Evolutionary conservation across 208 protist genomes (phyloP).

Genomic region (Kentomonas sorsogonicus): DNA sequence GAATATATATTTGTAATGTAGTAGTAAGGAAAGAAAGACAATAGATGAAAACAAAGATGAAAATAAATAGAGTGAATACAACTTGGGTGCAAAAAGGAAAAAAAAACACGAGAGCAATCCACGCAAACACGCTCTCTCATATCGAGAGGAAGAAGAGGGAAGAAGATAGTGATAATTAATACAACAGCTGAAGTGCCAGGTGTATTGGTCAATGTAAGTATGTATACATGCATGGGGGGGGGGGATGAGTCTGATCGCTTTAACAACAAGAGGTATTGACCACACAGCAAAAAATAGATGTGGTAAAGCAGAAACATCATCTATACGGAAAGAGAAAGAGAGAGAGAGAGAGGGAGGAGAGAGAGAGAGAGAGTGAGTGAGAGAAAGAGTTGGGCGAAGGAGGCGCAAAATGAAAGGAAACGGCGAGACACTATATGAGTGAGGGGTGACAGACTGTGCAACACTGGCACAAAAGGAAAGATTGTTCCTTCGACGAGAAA

Average conservation of each 20-base stretch:
- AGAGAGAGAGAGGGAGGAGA: conserved; percentile 1
- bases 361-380: conserved; percentile 6
- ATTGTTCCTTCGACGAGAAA: too few relatives aligned
- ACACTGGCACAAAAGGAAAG: too few relatives aligned
- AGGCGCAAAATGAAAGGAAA: conserved; percentile 3
- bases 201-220: too few relatives aligned
- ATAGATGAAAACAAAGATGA: neutral
- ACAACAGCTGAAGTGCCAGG: too few relatives aligned
- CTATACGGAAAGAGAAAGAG: neutral
- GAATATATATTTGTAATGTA: conserved; percentile 6
- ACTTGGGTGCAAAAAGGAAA: neutral
- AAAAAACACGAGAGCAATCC: neutral
- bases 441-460: too few relatives aligned
- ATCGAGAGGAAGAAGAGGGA: neutral
- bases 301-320: neutral
- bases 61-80: neutral
- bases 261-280: too few relatives aligned
- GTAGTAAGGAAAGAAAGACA: neutral
- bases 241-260: too few relatives aligned
- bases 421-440: neutral
- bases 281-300: too few relatives aligned
- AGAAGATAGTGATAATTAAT: too few relatives aligned
- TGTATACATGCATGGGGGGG: too few relatives aligned
- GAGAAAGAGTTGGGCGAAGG: neutral
- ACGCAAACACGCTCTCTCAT: neutral